Conservation (phyloP, 139 green algal species). For the Yamagishiella unicocca region DNA sequence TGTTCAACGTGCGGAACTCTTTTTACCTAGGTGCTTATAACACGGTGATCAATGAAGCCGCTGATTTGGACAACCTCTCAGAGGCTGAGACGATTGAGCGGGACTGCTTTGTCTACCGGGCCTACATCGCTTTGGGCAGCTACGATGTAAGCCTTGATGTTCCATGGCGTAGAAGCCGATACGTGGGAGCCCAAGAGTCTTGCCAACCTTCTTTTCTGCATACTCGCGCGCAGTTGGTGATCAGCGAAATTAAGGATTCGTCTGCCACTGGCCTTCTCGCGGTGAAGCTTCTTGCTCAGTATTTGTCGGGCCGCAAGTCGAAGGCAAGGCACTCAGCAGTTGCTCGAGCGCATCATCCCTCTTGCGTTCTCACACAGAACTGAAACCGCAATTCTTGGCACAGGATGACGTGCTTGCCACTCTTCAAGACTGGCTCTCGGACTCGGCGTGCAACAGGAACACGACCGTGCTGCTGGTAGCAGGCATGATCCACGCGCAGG, state of each 20-base stretch:
- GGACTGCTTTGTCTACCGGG: slow-evolving; percentile 92
- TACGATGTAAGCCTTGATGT: slow-evolving; percentile 82
- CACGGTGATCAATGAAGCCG: slow-evolving; percentile 90
- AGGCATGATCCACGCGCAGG: slow-evolving; percentile 81
- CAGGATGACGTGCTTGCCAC: slow-evolving; percentile 76
- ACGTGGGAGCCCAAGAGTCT: background rate
- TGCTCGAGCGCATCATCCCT: background rate
- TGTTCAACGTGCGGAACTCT: slow-evolving; percentile 92
- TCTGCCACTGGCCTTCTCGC: slow-evolving; percentile 86
- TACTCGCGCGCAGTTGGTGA: slow-evolving; percentile 84
- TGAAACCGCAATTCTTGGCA: too few species aligned
- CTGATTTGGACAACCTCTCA: slow-evolving; percentile 82
- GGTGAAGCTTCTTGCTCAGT: slow-evolving; percentile 92
- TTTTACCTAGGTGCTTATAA: slow-evolving; percentile 97
- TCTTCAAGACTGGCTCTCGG: slow-evolving; percentile 82
- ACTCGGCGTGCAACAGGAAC: slow-evolving; percentile 85
- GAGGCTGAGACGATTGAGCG: slow-evolving; percentile 83
- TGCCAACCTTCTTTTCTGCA: background rate
- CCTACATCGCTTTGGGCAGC: slow-evolving; percentile 96
- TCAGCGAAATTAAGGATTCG: slow-evolving; percentile 87
- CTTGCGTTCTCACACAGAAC: too few species aligned
- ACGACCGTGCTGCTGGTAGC: slow-evolving; percentile 84
- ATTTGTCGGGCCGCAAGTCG: slow-evolving; percentile 67
- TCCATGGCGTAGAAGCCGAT: background rate
- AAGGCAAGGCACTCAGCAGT: slow-evolving; percentile 63